These are phyloP conservation scores for Diddensiella santjacobensis DNA, from an alignment of 805 yeast genomes.

Conservation along the genomic window DNA sequence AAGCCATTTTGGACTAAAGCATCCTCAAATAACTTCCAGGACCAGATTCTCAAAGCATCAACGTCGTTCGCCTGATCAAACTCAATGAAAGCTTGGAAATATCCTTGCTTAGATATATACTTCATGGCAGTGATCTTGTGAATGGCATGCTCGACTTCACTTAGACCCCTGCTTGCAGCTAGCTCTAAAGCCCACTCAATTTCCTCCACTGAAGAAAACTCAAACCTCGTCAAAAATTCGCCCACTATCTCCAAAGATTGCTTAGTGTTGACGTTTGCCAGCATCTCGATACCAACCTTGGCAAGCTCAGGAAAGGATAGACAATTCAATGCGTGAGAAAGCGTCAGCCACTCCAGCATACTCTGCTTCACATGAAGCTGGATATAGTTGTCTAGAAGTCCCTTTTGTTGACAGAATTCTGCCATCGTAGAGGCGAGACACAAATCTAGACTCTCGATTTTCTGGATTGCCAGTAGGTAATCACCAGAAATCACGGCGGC, in stretches of 20 bases:
- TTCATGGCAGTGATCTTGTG: conserved; percentile 17
- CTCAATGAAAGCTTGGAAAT: conserved; percentile 25
- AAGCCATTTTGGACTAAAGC: conserved; percentile 19
- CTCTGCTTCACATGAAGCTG: conserved; percentile 9
- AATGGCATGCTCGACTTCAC: conserved; percentile 1
- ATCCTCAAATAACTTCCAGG: conserved; percentile 30
- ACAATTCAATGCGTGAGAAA: conserved; percentile 27
- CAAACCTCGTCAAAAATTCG: conserved; percentile 15
- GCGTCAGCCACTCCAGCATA: conserved; percentile 25
- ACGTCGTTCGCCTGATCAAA: conserved; percentile 23
- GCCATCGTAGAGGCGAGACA: conserved; percentile 30
- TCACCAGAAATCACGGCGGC: conserved; percentile 28
- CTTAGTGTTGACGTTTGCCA: conserved; percentile 20
- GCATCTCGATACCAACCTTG: conserved; percentile 27
- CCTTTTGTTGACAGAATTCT: conserved; percentile 28
- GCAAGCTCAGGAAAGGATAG: conserved; percentile 20
- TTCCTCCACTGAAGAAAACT: conserved; percentile 11
- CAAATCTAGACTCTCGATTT: conserved; percentile 26
- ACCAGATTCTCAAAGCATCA: conserved; percentile 19
- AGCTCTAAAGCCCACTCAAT: conserved; percentile 17
- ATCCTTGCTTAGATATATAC: conserved; percentile 9
- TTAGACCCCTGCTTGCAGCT: conserved; percentile 8
- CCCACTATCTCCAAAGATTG: conserved; percentile 21
- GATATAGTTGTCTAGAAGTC: conserved; percentile 28
- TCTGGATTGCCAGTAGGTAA: conserved; percentile 23